Evolutionary conservation across 805 yeast species (phyloP).

Genomic region (Metschnikowia continentalis): DNA sequence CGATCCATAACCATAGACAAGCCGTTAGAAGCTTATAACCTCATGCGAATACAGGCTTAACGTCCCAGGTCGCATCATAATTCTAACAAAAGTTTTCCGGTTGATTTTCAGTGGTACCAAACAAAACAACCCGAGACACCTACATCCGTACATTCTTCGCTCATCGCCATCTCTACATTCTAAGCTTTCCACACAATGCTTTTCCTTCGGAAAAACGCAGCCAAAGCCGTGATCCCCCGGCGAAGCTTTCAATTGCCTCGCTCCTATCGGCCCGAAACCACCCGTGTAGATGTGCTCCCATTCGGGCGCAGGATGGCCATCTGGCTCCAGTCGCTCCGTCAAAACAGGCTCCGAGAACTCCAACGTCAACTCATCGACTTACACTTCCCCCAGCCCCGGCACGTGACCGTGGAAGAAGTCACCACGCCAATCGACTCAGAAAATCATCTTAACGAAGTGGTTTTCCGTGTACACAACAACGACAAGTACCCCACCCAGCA

Average conservation of each 20-base stretch:
- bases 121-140: too few relatives aligned
- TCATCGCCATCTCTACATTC: neutral
- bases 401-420: slow-evolving; percentile 18
- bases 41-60: too few relatives aligned
- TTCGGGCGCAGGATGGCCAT: slow-evolving; percentile 8
- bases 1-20: too few relatives aligned
- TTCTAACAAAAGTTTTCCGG: neutral
- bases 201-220: neutral
- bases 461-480: slow-evolving; percentile 27
- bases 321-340: slow-evolving; percentile 23
- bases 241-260: slow-evolving; percentile 10
- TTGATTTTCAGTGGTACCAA: neutral
- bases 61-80: too few relatives aligned
- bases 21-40: too few relatives aligned
- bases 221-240: neutral
- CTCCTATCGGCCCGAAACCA: slow-evolving; percentile 10
- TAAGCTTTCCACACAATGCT: neutral
- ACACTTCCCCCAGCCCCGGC: slow-evolving; percentile 26
- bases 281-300: slow-evolving; percentile 10
- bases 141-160: neutral
- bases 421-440: slow-evolving; percentile 23
- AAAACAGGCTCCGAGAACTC: slow-evolving; percentile 24
- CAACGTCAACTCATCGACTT: slow-evolving; percentile 34
- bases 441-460: slow-evolving; percentile 34
- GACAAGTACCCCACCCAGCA: slow-evolving; percentile 27